Conservation (phyloP, 164 flowering plant genomes). For the Annona squamosa region DNA sequence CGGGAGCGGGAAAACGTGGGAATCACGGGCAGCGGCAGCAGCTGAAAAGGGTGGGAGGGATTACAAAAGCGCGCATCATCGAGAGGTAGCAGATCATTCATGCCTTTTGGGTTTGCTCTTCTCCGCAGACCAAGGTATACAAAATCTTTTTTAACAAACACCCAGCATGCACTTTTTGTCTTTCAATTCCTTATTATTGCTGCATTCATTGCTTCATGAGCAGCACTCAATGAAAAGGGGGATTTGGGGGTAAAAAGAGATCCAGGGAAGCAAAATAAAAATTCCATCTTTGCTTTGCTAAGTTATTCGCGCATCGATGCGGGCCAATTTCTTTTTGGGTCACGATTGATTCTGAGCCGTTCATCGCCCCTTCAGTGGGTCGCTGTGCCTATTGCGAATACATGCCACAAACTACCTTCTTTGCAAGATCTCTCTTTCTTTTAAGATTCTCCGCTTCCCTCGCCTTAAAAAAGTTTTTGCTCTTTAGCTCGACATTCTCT, state of each 20-base stretch:
- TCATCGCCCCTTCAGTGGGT: background rate
- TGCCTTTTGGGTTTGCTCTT: conserved; percentile 1
- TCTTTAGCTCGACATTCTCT: conserved; percentile 35
- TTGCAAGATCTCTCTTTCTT: background rate
- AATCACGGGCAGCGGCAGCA: background rate
- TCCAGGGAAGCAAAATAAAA: background rate
- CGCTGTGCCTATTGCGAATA: background rate
- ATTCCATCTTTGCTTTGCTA: too few relatives aligned
- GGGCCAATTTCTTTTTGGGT: background rate
- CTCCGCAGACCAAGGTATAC: background rate
- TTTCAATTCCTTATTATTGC: background rate
- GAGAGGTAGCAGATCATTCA: background rate
- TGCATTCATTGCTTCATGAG: background rate
- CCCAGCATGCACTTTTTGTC: background rate
- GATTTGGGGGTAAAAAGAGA: background rate
- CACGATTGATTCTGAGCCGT: background rate
- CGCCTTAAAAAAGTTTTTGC: conserved; percentile 48
- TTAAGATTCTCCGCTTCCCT: conserved; percentile 12
- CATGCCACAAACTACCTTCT: background rate
- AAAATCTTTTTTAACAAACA: background rate
- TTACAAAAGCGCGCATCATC: background rate
- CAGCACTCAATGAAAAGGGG: too few relatives aligned
- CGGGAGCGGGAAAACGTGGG: too few relatives aligned
- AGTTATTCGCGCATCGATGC: background rate
- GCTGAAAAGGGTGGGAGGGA: background rate